Conservation (phyloP, 2,329 filamentous ascomycete species). For the Penicillium sp. region DNA sequence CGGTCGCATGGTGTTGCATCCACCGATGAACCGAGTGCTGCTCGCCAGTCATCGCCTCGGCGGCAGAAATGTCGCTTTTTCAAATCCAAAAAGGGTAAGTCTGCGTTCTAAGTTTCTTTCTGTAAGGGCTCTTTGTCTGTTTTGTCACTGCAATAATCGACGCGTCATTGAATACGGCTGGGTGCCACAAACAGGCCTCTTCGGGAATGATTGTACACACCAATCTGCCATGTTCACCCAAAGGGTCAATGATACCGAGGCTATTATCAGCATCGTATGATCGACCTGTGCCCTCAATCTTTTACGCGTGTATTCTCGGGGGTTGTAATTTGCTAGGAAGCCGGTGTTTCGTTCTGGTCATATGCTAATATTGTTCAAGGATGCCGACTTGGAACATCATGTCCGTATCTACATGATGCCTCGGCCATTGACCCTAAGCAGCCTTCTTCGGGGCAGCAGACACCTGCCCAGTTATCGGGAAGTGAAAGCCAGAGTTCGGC, state of each 20-base stretch:
- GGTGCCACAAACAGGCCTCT: not conserved
- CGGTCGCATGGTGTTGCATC: slow-evolving; percentile 27
- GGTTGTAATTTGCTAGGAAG: not conserved
- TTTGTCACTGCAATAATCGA: not conserved
- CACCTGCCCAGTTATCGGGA: slow-evolving; percentile 12
- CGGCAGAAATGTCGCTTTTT: slow-evolving; percentile 29
- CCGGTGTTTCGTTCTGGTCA: not conserved
- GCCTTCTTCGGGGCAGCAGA: slow-evolving; percentile 14
- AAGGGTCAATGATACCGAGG: slow-evolving; percentile 1
- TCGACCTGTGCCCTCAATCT: not conserved
- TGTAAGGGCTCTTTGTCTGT: not conserved
- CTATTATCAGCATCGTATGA: not conserved
- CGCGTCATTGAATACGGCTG: not conserved
- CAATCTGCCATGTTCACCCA: not conserved
- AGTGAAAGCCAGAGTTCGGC: slow-evolving; percentile 3
- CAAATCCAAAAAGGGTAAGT: slow-evolving; percentile 26
- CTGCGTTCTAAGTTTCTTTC: slow-evolving; percentile 3
- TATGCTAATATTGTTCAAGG: slow-evolving; percentile 37
- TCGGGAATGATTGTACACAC: slow-evolving; percentile 1
- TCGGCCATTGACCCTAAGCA: slow-evolving; percentile 17
- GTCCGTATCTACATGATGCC: slow-evolving; percentile 50
- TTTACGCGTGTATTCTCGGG: not conserved
- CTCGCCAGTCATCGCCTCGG: slow-evolving; percentile 17
- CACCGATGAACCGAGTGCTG: slow-evolving; percentile 8
- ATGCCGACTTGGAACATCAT: slow-evolving; percentile 52